Conservation (phyloP, 768 basidiomycete genomes). For the Xerocomellus amylosporus region DNA sequence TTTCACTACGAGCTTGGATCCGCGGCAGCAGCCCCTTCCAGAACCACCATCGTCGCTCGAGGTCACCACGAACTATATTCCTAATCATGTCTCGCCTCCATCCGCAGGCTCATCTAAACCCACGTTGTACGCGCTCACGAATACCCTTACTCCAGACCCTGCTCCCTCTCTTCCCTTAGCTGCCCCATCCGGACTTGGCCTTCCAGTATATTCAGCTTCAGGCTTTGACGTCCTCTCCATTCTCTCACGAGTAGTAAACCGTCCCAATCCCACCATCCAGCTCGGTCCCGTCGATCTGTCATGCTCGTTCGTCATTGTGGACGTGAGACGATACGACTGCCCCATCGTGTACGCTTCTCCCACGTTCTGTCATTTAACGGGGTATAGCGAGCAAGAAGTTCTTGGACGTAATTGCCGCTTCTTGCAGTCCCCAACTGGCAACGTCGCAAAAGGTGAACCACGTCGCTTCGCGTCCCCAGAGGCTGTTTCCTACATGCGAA, state of each 20-base stretch:
- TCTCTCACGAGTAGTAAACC: conserved; percentile 69
- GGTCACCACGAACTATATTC: not conserved
- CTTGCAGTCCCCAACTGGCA: conserved; percentile 73
- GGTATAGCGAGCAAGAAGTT: conserved; percentile 72
- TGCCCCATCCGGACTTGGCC: conserved; percentile 33
- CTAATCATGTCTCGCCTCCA: conserved; percentile 1
- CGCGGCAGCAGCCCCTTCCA: conserved; percentile 4
- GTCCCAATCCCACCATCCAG: conserved; percentile 69
- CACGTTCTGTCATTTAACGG: conserved; percentile 74
- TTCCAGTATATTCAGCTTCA: conserved; percentile 81
- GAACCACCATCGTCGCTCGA: conserved; percentile 5
- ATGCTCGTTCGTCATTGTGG: conserved; percentile 89
- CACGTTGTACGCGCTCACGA: conserved; percentile 4
- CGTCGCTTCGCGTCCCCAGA: conserved; percentile 62
- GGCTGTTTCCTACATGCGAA: conserved; percentile 65
- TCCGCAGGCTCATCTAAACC: conserved; percentile 5
- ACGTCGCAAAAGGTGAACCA: conserved; percentile 48
- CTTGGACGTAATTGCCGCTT: conserved; percentile 91
- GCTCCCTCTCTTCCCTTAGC: conserved; percentile 8
- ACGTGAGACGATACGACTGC: conserved; percentile 73
- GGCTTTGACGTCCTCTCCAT: conserved; percentile 90
- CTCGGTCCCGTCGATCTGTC: conserved; percentile 92
- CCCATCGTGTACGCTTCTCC: conserved; percentile 93
- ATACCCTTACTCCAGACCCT: not conserved
- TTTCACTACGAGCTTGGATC: conserved; percentile 1